These are phyloP conservation scores for Trypanosoma melophagium DNA, from an alignment of 208 protist genomes.

Conservation along the genomic window DNA sequence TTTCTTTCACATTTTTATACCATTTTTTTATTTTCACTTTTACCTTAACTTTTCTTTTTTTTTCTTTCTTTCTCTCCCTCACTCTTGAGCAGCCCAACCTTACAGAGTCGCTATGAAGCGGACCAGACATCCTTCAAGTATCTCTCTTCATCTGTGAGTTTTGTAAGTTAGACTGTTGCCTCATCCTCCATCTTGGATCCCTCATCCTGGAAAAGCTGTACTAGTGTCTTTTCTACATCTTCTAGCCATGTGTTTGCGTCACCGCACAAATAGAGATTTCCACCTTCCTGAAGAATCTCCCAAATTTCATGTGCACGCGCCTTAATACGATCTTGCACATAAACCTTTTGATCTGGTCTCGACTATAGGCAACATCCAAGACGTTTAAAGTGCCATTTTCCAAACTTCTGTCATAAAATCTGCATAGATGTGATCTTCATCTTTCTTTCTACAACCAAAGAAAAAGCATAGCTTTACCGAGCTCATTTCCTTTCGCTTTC, in stretches of 20 bases:
- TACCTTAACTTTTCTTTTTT: conserved; percentile 6
- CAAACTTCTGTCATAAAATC: conserved; percentile 61
- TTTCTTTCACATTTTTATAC: too few relatives aligned
- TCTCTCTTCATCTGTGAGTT: conserved; percentile 56
- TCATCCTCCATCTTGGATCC: conserved; percentile 43
- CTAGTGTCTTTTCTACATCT: conserved; percentile 79
- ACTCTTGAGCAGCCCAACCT: conserved; percentile 4
- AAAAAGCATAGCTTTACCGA: conserved; percentile 83
- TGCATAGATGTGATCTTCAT: conserved; percentile 85
- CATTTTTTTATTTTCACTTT: not conserved
- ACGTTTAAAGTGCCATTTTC: conserved; percentile 59
- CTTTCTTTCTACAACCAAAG: conserved; percentile 86
- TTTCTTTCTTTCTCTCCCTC: conserved; percentile 8
- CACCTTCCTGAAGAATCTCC: conserved; percentile 63
- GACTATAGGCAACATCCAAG: conserved; percentile 83
- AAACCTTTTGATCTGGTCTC: conserved; percentile 82
- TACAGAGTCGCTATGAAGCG: conserved; percentile 34
- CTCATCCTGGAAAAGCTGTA: conserved; percentile 50
- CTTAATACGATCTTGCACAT: conserved; percentile 90
- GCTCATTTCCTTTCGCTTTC: conserved; percentile 64
- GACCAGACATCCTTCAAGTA: conserved; percentile 90
- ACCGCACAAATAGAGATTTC: conserved; percentile 91
- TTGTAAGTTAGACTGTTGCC: conserved; percentile 55
- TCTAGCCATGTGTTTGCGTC: conserved; percentile 92
- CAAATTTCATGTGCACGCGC: conserved; percentile 61